phyloP scores from a whole-genome alignment of 257 asterid species.

The Paraleonurus japonicus region DNA sequence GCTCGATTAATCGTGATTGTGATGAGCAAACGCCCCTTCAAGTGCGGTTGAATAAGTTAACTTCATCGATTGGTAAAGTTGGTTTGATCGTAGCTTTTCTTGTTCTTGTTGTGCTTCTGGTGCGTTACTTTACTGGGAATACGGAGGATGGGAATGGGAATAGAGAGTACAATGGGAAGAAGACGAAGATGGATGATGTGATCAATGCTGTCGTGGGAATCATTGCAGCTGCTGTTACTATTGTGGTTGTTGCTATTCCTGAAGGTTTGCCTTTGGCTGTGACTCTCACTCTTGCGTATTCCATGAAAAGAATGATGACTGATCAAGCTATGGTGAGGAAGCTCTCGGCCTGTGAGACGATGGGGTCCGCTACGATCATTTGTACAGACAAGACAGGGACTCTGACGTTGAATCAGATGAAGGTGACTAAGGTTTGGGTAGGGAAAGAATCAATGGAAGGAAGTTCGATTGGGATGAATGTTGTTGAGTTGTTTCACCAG shows the following conservation, averaged over 20 bases:
- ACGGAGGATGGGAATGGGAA: slow-evolving; percentile 35
- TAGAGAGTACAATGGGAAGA: slow-evolving; percentile 26
- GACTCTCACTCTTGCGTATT: slow-evolving; percentile 44
- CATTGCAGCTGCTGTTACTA: slow-evolving; percentile 41
- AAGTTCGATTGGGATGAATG: background rate
- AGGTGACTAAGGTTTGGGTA: slow-evolving; percentile 31
- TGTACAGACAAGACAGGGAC: slow-evolving; percentile 40
- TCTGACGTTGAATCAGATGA: slow-evolving; percentile 40
- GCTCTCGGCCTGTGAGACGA: slow-evolving; percentile 31
- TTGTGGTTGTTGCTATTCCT: slow-evolving; percentile 49
- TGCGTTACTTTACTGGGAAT: slow-evolving; percentile 26
- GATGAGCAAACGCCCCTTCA: slow-evolving; percentile 39
- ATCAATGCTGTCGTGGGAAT: slow-evolving; percentile 34
- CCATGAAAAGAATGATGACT: slow-evolving; percentile 45
- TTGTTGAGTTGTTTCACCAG: slow-evolving; percentile 29
- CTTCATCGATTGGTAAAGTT: slow-evolving; percentile 43
- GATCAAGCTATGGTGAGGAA: slow-evolving; percentile 45
- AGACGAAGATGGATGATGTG: slow-evolving; percentile 29
- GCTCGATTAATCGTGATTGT: slow-evolving; percentile 27
- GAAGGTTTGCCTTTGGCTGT: slow-evolving; percentile 48
- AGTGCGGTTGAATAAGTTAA: slow-evolving; percentile 32
- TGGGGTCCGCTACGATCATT: slow-evolving; percentile 38
- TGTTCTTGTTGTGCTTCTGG: slow-evolving; percentile 39
- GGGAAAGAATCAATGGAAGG: slow-evolving; percentile 28
- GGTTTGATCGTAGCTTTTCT: slow-evolving; percentile 42